Percentiles rank a stretch among this genome's conserved stretches.
These are phyloP conservation scores for Xylaria intraflava DNA, from an alignment of 495 filamentous ascomycete genomes.

Conservation along the genomic window DNA sequence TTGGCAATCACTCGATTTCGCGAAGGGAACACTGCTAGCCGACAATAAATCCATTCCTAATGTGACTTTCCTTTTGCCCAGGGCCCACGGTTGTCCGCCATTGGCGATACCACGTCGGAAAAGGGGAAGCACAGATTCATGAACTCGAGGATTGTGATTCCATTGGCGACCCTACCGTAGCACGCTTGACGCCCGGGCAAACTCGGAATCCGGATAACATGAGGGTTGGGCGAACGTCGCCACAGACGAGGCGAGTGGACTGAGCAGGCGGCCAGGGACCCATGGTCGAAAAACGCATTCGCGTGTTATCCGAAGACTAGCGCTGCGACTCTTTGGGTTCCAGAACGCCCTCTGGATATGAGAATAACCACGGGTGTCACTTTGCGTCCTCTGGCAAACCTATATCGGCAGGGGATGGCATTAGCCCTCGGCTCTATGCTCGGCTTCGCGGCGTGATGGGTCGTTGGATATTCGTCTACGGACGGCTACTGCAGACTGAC, in stretches of 20 bases:
- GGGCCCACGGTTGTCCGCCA: too few species aligned
- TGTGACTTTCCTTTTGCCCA: too few species aligned
- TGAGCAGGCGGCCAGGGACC: neutral
- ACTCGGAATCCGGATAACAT: neutral
- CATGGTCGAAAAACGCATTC: neutral
- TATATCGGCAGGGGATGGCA: too few species aligned
- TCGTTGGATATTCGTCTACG: neutral
- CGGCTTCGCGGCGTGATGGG: neutral
- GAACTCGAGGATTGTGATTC: neutral
- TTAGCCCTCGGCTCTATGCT: neutral
- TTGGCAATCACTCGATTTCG: too few species aligned
- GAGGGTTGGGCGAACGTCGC: neutral
- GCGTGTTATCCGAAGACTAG: neutral
- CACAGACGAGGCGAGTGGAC: neutral
- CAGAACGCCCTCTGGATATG: too few species aligned
- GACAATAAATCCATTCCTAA: too few species aligned
- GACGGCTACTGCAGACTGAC: too few species aligned
- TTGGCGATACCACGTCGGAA: neutral
- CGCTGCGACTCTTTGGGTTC: too few species aligned
- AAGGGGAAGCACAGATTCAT: neutral
- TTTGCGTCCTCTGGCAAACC: neutral
- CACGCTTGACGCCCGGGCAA: neutral
- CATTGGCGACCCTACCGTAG: neutral
- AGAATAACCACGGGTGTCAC: too few species aligned
- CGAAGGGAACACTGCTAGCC: too few species aligned